Base-by-base conservation (phyloP, 2,329 filamentous ascomycete genomes). In the Waltergamsia citrina region DNA sequence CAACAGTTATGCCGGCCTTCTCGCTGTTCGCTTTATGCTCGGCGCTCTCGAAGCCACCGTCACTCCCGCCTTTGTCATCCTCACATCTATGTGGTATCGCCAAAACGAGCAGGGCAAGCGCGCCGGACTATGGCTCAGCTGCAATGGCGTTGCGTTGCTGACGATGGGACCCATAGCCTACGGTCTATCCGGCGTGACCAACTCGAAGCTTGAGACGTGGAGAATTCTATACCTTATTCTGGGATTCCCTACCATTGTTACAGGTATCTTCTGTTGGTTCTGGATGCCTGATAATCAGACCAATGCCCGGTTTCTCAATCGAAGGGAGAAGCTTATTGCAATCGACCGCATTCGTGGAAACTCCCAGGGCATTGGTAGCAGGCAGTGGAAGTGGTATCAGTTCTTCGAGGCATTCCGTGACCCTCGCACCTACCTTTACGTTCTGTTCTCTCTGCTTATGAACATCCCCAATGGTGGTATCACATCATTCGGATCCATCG, bases 231-330 rank as follows among this genome's bases (percentile, higher is more conserved):
- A 48, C 38, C 46, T 53, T 14, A 42, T 54, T 7, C 44, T 53
- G 4, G 50, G 52, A 12, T 16, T 50, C 7, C 48, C 51, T 2
- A 47, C 51, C 23, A 18, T 49, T 40, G 38, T 40, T 35, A 32
- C 43, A 16, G 25, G 32, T 30, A 32, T 32, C 37, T 19, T 35
- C 32, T 48, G 35, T 36, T 48, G 35, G 42, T 23, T 66, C 17
- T 63, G 68, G 30, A 73, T 81, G 61, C 77, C 77, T 0, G 76
- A 81, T 44, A 75, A 71, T 0, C 75, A 75, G 0, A 67, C 75
- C 52, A 62, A 69, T 25, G 64, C 72, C 1, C 68, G 65, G 16
- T 78, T 75, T 37, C 55, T 78, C 7, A 59, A 53, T 0, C 60
- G 67, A 8, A 56, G 69, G 16, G 73, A 78, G 32, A 74, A 69